Evolutionary conservation across 192 early-diverging fungal species (phyloP).

Genomic region (Podochytrium sp.): DNA sequence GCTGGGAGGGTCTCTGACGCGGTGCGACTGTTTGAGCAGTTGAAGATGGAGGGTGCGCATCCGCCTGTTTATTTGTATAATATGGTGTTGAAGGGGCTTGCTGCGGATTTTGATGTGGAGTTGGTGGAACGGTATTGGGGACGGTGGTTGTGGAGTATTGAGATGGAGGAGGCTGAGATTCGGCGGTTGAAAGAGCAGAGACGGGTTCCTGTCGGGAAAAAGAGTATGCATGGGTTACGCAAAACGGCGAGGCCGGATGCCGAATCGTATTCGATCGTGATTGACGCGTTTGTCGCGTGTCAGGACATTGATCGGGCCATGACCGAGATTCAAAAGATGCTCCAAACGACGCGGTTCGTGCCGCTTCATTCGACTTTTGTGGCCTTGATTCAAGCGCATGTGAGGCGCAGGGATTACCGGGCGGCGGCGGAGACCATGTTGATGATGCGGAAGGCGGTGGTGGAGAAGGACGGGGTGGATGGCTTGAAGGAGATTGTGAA

Average conservation of each 20-base stretch:
- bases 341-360: background rate
- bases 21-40: constrained; percentile 30
- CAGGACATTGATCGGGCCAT: constrained; percentile 23
- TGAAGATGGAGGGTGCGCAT: constrained; percentile 18
- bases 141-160: constrained; percentile 24
- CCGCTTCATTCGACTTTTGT: constrained; percentile 1
- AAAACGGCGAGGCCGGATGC: constrained; percentile 23
- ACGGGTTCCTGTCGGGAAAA: background rate
- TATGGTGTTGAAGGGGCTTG: constrained; percentile 30
- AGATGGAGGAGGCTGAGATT: constrained; percentile 1
- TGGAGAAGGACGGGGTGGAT: background rate
- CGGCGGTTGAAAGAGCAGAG: background rate
- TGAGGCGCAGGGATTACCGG: constrained; percentile 16
- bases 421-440: constrained; percentile 22
- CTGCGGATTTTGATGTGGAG: constrained; percentile 28
- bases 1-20: constrained; percentile 27
- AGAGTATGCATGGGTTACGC: background rate
- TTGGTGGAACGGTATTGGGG: constrained; percentile 18
- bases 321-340: constrained; percentile 27
- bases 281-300: constrained; percentile 34
- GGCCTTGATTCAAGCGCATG: constrained; percentile 20
- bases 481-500: constrained; percentile 22
- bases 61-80: constrained; percentile 28
- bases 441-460: constrained; percentile 22
- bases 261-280: constrained; percentile 28